These are phyloP conservation scores for Glomus cerebriforme DNA, from an alignment of 192 early-diverging fungal species.

Conservation along the genomic window DNA sequence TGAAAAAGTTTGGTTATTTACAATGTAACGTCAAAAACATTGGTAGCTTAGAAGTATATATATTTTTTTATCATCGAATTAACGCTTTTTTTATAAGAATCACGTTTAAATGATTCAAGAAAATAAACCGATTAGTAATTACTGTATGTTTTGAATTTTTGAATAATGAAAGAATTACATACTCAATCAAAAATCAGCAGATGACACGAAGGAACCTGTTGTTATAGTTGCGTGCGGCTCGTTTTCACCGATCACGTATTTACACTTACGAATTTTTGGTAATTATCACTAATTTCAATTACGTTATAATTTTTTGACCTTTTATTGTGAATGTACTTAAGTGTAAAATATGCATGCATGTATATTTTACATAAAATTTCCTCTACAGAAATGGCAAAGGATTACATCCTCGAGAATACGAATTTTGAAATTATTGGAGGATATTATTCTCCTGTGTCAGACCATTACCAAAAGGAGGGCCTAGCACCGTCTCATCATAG, in stretches of 20 bases:
- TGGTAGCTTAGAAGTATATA: background rate
- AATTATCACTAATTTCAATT: slow-evolving; percentile 20
- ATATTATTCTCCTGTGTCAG: slow-evolving; percentile 96
- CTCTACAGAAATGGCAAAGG: slow-evolving; percentile 87
- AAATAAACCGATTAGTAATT: background rate
- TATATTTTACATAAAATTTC: background rate
- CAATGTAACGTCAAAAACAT: background rate
- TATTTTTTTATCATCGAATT: background rate
- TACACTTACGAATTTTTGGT: slow-evolving; percentile 99
- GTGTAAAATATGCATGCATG: background rate
- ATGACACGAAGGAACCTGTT: slow-evolving; percentile 74
- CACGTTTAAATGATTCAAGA: background rate
- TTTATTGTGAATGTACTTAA: background rate
- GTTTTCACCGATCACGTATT: slow-evolving; percentile 95
- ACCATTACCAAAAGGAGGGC: slow-evolving; percentile 92
- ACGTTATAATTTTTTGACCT: background rate
- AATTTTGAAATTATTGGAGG: slow-evolving; percentile 90
- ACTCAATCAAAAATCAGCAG: slow-evolving; percentile 37
- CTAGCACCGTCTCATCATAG: slow-evolving; percentile 85
- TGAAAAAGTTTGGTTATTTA: background rate
- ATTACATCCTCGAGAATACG: slow-evolving; percentile 72
- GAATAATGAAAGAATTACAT: slow-evolving; percentile 12
- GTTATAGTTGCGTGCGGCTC: slow-evolving; percentile 97
- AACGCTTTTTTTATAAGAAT: background rate
- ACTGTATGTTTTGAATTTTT: background rate